Base-by-base conservation (phyloP, 305 asterid genomes). In the Stenogyne calaminthoides region DNA sequence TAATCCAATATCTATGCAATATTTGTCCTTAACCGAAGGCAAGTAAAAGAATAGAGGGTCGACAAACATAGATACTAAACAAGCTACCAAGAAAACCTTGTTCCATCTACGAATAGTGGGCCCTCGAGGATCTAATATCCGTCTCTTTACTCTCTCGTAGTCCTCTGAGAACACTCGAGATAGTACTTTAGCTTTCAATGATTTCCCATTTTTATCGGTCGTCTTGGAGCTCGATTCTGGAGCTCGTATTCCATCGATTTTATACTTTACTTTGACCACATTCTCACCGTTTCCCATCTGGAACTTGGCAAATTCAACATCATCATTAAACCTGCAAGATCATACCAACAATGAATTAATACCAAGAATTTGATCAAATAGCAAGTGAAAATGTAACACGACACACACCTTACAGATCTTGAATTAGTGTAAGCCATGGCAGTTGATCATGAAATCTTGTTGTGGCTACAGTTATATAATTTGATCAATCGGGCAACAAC, bases 161-260 rank as follows among this genome's bases (percentile, higher is more conserved):
- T 94, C 98, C 82, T 94, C 98, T 4, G 98, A 91, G 81, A 94
- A 94, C 0, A 94, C 97, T 16, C 98, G 87, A 16, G 95, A 94
- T 9, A 94, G 46, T 15, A 89, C 97, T 80, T 87, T 91, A 14
- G 93, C 86, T 78, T 87, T 91, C 70, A 91, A 78, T 15, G 97
- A 91, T 64, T 72, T 84, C 7, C 84, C 86, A 16, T 70, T 59
- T 52, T 65, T 80, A 11, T 52, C 72, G 25, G 15, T 51, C 67
- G 58, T 78, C 54, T 65, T 78, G 57, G 81, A 65, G 71, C 83
- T 79, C 66, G 81, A 56, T 72, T 78, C 87, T 11, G 80, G 61
- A 14, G 80, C 69, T 58, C 77, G 67, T 3, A 63, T 79, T 47
- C 91, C 91, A 32, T 88, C 84, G 9, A 86, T 76, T 64, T 76